Percentiles rank a stretch among this genome's conserved stretches.
Conservation (phyloP, 305 asterid genomes). For the Fraxinus sp. region DNA sequence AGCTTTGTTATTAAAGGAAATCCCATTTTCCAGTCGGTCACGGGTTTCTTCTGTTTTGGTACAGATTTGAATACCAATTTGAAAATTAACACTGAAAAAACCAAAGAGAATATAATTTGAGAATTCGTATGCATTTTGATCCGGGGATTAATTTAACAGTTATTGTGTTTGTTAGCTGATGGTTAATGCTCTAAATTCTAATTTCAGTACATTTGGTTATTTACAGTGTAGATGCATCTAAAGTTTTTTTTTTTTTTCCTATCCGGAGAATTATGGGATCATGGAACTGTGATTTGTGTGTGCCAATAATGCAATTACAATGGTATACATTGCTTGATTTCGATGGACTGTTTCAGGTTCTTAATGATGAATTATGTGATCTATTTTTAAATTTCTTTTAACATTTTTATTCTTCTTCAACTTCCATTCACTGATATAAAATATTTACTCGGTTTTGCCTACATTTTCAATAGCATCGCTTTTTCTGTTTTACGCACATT, state of each 20-base stretch:
- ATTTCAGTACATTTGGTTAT: not conserved
- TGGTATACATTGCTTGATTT: slow-evolving; percentile 6
- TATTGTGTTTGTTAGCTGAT: slow-evolving; percentile 19
- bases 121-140: slow-evolving; percentile 23
- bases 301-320: slow-evolving; percentile 16
- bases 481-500: not conserved
- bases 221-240: not conserved
- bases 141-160: slow-evolving; percentile 20
- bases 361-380: not conserved
- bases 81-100: slow-evolving; percentile 6
- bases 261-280: not conserved
- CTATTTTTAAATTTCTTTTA: not conserved
- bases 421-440: not conserved
- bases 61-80: slow-evolving; percentile 28
- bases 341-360: not conserved
- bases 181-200: not conserved
- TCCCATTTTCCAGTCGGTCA: slow-evolving; percentile 16
- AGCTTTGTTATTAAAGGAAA: slow-evolving; percentile 7
- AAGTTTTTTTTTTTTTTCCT: not conserved
- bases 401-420: not conserved
- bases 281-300: not conserved
- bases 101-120: slow-evolving; percentile 18
- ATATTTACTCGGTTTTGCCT: not conserved
- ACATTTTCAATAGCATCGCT: not conserved
- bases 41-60: slow-evolving; percentile 6